phyloP scores from a whole-genome alignment of 1,284 basidiomycete genomes.

The Xerocomus nothofagi region DNA sequence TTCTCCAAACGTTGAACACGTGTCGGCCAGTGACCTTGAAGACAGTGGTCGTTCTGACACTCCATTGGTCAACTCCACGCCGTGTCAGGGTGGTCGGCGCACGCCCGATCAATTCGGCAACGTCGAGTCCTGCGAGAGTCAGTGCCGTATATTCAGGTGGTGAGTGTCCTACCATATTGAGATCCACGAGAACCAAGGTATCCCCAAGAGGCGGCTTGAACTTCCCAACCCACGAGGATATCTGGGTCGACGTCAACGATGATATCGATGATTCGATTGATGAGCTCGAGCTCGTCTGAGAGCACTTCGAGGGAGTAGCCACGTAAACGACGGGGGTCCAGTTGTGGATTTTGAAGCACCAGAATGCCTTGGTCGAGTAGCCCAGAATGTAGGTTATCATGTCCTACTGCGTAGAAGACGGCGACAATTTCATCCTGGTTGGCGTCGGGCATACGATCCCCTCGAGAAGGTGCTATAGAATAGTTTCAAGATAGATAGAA shows the following conservation, averaged over 20 bases:
- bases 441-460: conserved; percentile 68
- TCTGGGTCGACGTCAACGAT: conserved; percentile 87
- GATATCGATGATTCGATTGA: conserved; percentile 79
- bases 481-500: neutral
- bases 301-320: conserved; percentile 56
- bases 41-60: conserved; percentile 72
- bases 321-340: conserved; percentile 43
- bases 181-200: conserved; percentile 76
- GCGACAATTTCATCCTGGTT: conserved; percentile 71
- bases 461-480: conserved; percentile 59
- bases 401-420: conserved; percentile 67
- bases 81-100: conserved; percentile 49
- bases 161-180: conserved; percentile 50
- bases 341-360: conserved; percentile 45
- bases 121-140: conserved; percentile 57
- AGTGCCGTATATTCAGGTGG: neutral
- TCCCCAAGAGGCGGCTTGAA: conserved; percentile 89
- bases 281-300: conserved; percentile 75
- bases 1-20: conserved; percentile 89
- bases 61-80: conserved; percentile 67
- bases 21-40: conserved; percentile 88
- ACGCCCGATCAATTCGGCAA: conserved; percentile 68
- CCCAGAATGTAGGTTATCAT: conserved; percentile 37
- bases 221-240: conserved; percentile 90
- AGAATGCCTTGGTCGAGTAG: conserved; percentile 60